Evolutionary conservation across 176 grass and related monocot species (phyloP), one percentile per base, ranked within the genome.

Genomic region (Puya raimondii): DNA sequence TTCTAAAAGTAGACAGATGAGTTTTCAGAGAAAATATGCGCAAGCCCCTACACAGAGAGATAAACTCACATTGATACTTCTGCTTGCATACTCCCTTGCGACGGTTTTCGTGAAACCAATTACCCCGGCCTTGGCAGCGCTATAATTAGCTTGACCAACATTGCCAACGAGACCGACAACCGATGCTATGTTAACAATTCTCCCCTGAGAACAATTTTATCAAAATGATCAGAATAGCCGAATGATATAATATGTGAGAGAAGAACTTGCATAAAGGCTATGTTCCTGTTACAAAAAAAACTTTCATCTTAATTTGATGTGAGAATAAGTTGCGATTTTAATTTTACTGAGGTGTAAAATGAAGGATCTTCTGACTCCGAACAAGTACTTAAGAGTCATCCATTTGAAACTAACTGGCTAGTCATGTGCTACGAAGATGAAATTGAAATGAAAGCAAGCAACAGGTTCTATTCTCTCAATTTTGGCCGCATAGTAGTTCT

Each of bases 81-180:
- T 86, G 82, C 94, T 99, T 75, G 89, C 89, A 86, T 99, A 99
- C 80, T 99, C 94, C 69, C 87, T 88, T 66, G 94, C 94, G 75
- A 93, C 86, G 48, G 87, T 86, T 88, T 99, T 99, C 2, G 87
- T 99, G 64, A 99, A 88, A 67, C 94, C 94, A 86, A 99, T 99
- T 48, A 99, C 90, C 21, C 94, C 94, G 65, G 94, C 82, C 80
- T 99, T 99, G 47, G 87, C 87, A 52, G 89, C 94, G 75, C 85
- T 91, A 57, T 99, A 99, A 76, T 99, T 99, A 68, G 94, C 84
- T 88, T 99, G 94, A 53, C 94, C 94, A 57, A 27, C 50, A 80
- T 99, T 99, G n/a, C 94, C 94, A 69, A 81, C 84, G 69, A 99
- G 82, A 51, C 94, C 94, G 71, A 93, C 94, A 10, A 99, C 86